phyloP scores from a whole-genome alignment of 2,329 filamentous ascomycete species.

The Ilyonectria destructans region DNA sequence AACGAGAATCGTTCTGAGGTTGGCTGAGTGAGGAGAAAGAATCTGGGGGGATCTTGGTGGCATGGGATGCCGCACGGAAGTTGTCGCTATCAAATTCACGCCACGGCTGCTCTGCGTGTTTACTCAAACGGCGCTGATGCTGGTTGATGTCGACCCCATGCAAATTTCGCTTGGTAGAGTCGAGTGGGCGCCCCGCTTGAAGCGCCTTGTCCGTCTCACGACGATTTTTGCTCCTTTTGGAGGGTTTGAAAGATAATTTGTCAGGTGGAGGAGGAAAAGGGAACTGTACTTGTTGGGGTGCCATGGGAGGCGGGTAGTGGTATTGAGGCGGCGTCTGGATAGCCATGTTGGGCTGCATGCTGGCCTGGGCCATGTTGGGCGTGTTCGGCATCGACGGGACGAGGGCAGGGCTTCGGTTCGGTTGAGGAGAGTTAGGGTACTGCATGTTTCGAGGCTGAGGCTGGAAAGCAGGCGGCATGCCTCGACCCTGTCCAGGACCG shows the following conservation, averaged over 20 bases:
- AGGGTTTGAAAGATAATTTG: slow-evolving; percentile 58
- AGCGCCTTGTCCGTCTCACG: slow-evolving; percentile 65
- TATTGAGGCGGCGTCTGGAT: slow-evolving; percentile 77
- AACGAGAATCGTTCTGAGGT: slow-evolving; percentile 42
- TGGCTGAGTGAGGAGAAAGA: slow-evolving; percentile 27
- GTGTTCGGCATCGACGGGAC: slow-evolving; percentile 78
- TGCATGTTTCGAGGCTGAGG: slow-evolving; percentile 64
- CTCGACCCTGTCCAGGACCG: slow-evolving; percentile 65
- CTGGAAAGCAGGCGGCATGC: slow-evolving; percentile 66
- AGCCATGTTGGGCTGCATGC: slow-evolving; percentile 71
- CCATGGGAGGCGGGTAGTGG: slow-evolving; percentile 73
- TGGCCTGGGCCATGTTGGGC: slow-evolving; percentile 77
- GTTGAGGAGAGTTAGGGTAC: slow-evolving; percentile 76
- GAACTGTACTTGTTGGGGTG: slow-evolving; percentile 72
- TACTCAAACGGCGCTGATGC: slow-evolving; percentile 61
- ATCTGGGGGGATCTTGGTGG: slow-evolving; percentile 33
- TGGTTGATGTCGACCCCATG: slow-evolving; percentile 54
- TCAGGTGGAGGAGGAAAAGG: slow-evolving; percentile 56
- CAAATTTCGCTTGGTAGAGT: slow-evolving; percentile 57
- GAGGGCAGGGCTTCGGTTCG: slow-evolving; percentile 77
- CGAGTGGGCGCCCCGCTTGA: slow-evolving; percentile 57
- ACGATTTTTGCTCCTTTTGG: slow-evolving; percentile 64
- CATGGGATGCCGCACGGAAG: slow-evolving; percentile 43
- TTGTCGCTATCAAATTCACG: slow-evolving; percentile 47
- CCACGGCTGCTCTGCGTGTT: slow-evolving; percentile 60